Percentiles rank a stretch among this genome's conserved stretches.
phyloP scores from a whole-genome alignment of 805 yeast species.

The Jamesozyma lodderae region DNA sequence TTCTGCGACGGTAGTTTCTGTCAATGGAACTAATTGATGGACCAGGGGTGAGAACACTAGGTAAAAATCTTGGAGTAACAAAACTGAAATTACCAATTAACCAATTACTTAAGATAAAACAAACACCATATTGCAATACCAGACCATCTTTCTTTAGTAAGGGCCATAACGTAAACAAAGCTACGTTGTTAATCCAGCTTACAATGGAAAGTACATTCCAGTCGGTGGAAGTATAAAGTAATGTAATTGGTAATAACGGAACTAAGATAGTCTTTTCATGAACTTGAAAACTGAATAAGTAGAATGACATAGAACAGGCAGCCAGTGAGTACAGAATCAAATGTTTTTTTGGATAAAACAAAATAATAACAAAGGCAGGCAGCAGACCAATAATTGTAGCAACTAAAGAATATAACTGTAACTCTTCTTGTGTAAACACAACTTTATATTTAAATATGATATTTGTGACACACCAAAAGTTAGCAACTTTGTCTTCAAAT shows the following conservation, averaged over 20 bases:
- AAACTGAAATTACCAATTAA: constrained; percentile 56
- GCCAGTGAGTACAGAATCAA: constrained; percentile 66
- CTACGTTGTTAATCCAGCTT: constrained; percentile 80
- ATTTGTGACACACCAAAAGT: constrained; percentile 95
- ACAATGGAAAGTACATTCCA: constrained; percentile 60
- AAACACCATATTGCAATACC: constrained; percentile 57
- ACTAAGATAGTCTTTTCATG: constrained; percentile 88
- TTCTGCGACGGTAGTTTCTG: constrained; percentile 30
- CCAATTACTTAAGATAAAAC: constrained; percentile 67
- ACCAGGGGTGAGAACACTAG: constrained; percentile 36
- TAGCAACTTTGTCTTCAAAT: constrained; percentile 95
- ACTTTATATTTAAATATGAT: constrained; percentile 60
- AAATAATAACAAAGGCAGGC: constrained; percentile 47
- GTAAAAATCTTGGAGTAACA: constrained; percentile 38
- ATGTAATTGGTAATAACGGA: constrained; percentile 77
- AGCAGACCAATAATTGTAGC: constrained; percentile 44
- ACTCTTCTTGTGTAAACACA: constrained; percentile 43
- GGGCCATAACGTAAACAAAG: constrained; percentile 84
- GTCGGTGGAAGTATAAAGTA: constrained; percentile 47
- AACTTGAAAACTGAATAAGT: constrained; percentile 86
- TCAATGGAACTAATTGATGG: constrained; percentile 33
- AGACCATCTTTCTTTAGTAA: constrained; percentile 69
- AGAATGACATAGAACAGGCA: constrained; percentile 80
- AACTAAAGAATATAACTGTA: constrained; percentile 49
- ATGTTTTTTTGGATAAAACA: constrained; percentile 43